A percentile compares a stretch with the other conserved stretches of the same genome.
These are phyloP conservation scores for Chytriomyces sp. DNA, from an alignment of 192 early-diverging fungal genomes.

Conservation along the genomic window DNA sequence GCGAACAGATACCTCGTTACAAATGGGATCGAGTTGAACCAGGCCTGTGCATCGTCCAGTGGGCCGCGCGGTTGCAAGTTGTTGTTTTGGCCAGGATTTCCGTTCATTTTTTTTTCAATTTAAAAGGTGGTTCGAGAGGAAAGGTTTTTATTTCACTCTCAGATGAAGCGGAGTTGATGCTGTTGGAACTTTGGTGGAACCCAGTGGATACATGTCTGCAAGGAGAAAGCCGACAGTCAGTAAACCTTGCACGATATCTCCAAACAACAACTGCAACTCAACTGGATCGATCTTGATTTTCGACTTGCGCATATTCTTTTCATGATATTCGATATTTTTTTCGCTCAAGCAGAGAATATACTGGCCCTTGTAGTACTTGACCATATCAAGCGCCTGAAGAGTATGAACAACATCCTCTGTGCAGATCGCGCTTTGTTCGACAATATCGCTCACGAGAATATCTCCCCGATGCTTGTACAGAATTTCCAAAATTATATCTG, in stretches of 20 bases:
- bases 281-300: conserved; percentile 78
- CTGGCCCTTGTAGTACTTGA: conserved; percentile 91
- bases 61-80: conserved; percentile 30
- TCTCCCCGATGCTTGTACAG: conserved; percentile 76
- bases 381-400: conserved; percentile 81
- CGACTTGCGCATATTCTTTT: conserved; percentile 80
- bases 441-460: conserved; percentile 88
- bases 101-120: neutral
- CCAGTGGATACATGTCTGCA: conserved; percentile 49
- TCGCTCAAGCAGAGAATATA: conserved; percentile 88
- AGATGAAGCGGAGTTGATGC: conserved; percentile 53
- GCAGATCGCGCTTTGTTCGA: conserved; percentile 82
- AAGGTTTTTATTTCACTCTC: neutral
- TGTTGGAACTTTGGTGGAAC: conserved; percentile 57
- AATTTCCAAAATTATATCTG: conserved; percentile 81
- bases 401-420: conserved; percentile 91
- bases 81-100: conserved; percentile 13
- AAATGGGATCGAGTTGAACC: conserved; percentile 61
- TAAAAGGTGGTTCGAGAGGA: too few relatives aligned
- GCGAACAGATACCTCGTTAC: conserved; percentile 65
- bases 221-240: neutral
- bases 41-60: conserved; percentile 57
- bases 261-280: conserved; percentile 61
- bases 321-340: conserved; percentile 79
- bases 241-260: neutral